A percentile compares a stretch with the other conserved stretches of the same genome.
phyloP scores from a whole-genome alignment of 1,139 yeast species.

The Entelexis sorbosivorans region DNA sequence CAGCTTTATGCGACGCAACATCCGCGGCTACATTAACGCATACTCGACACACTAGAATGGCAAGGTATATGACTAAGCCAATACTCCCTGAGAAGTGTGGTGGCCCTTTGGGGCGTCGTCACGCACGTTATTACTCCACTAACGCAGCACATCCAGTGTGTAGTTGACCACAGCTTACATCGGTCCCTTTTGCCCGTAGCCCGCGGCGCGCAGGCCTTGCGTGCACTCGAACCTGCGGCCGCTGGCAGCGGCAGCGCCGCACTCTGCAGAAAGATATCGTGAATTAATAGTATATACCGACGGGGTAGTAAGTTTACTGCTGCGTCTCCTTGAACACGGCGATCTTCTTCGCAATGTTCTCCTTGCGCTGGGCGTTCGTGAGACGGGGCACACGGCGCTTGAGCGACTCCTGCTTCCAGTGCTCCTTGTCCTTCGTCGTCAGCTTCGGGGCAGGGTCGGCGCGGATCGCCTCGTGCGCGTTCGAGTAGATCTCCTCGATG shows the following conservation, averaged over 20 bases:
- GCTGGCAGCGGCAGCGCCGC: no score
- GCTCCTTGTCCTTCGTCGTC: slow-evolving; percentile 91
- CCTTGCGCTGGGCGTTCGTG: slow-evolving; percentile 85
- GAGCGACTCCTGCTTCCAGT: slow-evolving; percentile 93
- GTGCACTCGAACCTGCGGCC: neutral
- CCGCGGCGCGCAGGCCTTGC: no score
- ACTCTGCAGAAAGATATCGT: neutral
- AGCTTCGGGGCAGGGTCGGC: slow-evolving; percentile 89
- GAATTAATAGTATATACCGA: slow-evolving; percentile 7
- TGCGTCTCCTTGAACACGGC: slow-evolving; percentile 22
- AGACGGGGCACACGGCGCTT: slow-evolving; percentile 83
- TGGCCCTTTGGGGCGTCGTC: no score
- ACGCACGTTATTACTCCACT: no score
- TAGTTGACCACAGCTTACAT: no score
- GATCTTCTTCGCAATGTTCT: slow-evolving; percentile 82
- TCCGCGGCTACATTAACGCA: no score
- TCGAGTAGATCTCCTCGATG: slow-evolving; percentile 86
- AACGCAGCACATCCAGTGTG: no score
- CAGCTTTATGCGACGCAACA: no score
- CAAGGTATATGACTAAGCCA: no score
- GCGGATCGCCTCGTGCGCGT: slow-evolving; percentile 94
- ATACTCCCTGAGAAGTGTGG: no score
- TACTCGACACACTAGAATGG: no score
- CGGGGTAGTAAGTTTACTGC: slow-evolving; percentile 14
- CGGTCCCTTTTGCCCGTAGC: no score